Percentiles rank a stretch among this genome's conserved stretches.
Evolutionary conservation across 305 asterid genomes (phyloP).

Genomic region (Fraxinus baroniana): DNA sequence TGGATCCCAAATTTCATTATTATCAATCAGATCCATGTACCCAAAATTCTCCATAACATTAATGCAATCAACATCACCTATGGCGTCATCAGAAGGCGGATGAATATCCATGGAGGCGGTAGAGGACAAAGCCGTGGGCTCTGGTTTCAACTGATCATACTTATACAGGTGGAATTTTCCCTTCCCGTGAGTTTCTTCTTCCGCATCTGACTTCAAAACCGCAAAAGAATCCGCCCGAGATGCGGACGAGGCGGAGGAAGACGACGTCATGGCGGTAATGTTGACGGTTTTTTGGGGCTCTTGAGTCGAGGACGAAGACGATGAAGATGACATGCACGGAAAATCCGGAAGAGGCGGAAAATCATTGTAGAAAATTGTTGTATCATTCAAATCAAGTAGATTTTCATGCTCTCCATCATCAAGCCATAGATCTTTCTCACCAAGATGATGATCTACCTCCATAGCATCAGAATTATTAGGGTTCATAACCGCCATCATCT

Average conservation of each 20-base stretch:
- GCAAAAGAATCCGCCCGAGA: constrained; percentile 47
- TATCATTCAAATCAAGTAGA: constrained; percentile 41
- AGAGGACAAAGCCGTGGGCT: constrained; percentile 37
- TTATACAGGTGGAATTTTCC: background rate
- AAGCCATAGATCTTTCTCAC: constrained; percentile 39
- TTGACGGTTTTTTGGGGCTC: constrained; percentile 21
- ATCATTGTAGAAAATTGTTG: constrained; percentile 42
- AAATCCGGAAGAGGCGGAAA: constrained; percentile 82
- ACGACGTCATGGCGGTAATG: constrained; percentile 28
- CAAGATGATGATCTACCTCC: constrained; percentile 11
- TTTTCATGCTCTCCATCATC: constrained; percentile 20
- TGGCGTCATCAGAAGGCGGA: constrained; percentile 37
- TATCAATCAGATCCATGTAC: constrained; percentile 73
- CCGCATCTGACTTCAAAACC: constrained; percentile 32
- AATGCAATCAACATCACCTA: constrained; percentile 44
- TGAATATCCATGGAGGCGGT: constrained; percentile 46
- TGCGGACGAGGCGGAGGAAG: constrained; percentile 57
- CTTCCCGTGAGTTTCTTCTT: constrained; percentile 15
- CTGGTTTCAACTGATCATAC: background rate
- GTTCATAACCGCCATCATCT: constrained; percentile 11
- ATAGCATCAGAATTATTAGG: constrained; percentile 15
- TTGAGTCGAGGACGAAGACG: constrained; percentile 62
- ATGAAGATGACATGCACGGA: constrained; percentile 95
- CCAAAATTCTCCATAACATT: constrained; percentile 62
- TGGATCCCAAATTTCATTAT: constrained; percentile 70